Percentiles rank a stretch among this genome's conserved stretches.
Conservation (phyloP, 495 filamentous ascomycete genomes). For the Penicillium tannophilum region DNA sequence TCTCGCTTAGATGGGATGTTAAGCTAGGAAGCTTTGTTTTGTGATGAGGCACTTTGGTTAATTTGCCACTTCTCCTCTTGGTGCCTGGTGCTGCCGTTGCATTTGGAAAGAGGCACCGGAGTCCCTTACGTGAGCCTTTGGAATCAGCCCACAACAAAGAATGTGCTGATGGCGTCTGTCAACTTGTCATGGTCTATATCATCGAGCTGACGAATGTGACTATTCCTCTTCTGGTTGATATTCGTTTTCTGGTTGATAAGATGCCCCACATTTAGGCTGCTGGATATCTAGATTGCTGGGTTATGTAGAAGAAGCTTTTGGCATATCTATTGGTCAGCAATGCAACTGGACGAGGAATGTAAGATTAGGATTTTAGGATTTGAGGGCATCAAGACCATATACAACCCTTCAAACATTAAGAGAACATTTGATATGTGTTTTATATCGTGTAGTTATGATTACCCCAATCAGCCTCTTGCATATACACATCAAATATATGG, state of each 20-base stretch:
- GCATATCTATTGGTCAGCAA: background rate
- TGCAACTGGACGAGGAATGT: background rate
- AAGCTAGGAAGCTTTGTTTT: constrained; percentile 1
- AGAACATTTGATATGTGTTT: background rate
- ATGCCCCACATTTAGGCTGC: background rate
- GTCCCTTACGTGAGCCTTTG: constrained; percentile 6
- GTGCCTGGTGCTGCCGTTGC: constrained; percentile 18
- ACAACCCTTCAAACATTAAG: background rate
- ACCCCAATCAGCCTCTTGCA: background rate
- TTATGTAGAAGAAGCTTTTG: background rate
- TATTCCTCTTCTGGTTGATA: constrained; percentile 5
- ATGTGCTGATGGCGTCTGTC: constrained; percentile 5
- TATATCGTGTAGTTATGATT: background rate
- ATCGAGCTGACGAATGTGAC: constrained; percentile 15
- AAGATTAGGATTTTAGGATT: background rate
- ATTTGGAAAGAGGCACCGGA: constrained; percentile 9
- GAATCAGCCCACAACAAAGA: constrained; percentile 2
- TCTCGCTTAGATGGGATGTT: background rate
- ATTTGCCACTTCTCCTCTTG: constrained; percentile 8
- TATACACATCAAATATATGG: background rate
- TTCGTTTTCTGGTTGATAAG: constrained; percentile 1
- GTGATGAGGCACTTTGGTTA: background rate
- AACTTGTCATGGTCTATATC: constrained; percentile 14
- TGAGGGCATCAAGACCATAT: background rate
- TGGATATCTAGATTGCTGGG: background rate